Evolutionary conservation across 2,329 filamentous ascomycete genomes (phyloP).

Genomic region (Penicillium palitans): DNA sequence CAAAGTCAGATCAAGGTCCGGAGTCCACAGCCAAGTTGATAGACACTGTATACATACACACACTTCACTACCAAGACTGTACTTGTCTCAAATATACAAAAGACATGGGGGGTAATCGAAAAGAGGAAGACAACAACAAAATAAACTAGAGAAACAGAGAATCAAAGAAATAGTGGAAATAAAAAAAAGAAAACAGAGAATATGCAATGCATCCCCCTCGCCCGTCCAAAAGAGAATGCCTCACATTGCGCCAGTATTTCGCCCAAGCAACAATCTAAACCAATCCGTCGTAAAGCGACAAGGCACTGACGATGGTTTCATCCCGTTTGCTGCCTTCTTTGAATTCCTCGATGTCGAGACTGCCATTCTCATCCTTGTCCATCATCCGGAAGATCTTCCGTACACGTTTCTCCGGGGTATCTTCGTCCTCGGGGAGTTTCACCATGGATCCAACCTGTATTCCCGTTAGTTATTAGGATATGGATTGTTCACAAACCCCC

Average conservation of each 20-base stretch:
- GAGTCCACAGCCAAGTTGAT: neutral
- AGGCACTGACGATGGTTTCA: conserved; percentile 95
- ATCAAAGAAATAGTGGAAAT: neutral
- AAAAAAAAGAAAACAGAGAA: neutral
- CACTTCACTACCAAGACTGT: conserved; percentile 5
- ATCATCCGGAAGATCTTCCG: conserved; percentile 99
- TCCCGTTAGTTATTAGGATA: conserved; percentile 10
- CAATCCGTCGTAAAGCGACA: conserved; percentile 93
- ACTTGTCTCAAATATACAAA: conserved; percentile 12
- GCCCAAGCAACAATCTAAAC: conserved; percentile 57
- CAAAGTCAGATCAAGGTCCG: neutral
- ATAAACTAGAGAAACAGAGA: neutral
- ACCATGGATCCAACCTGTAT: conserved; percentile 94
- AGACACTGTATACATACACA: neutral
- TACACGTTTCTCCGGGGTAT: conserved; percentile 97
- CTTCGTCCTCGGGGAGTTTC: conserved; percentile 96
- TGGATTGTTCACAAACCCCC: neutral
- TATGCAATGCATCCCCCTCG: conserved; percentile 10
- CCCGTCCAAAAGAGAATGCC: conserved; percentile 9
- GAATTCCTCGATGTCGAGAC: conserved; percentile 95
- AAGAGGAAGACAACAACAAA: neutral
- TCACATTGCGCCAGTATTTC: conserved; percentile 25
- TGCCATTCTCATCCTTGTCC: conserved; percentile 99
- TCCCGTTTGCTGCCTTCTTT: conserved; percentile 99
- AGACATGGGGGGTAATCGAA: conserved; percentile 7